phyloP scores from a whole-genome alignment of 2,329 filamentous ascomycete genomes.

The Nemania abortiva region DNA sequence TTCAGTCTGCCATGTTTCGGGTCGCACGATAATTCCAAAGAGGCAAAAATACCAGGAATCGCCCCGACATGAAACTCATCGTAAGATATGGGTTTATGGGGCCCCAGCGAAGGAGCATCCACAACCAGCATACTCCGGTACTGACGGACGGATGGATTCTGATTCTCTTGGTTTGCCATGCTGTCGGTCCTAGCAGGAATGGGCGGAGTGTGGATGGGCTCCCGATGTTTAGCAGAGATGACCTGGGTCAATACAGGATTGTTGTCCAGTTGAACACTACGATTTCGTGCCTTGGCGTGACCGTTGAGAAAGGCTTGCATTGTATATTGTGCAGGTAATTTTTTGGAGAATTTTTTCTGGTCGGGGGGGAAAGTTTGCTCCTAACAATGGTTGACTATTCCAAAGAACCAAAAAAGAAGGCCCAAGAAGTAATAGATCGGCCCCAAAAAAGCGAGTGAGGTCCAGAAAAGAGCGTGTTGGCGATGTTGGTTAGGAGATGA shows the following conservation, averaged over 20 bases:
- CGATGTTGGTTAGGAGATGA: constrained; percentile 41
- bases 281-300: constrained; percentile 60
- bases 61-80: constrained; percentile 59
- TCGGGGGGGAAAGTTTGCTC: constrained; percentile 50
- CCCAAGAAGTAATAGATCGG: constrained; percentile 64
- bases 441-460: constrained; percentile 51
- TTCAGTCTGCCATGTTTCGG: constrained; percentile 38
- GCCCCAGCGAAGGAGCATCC: constrained; percentile 61
- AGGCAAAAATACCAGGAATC: constrained; percentile 44
- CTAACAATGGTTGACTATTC: constrained; percentile 53
- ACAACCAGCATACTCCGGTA: constrained; percentile 68
- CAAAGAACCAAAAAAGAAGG: constrained; percentile 54
- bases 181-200: constrained; percentile 53
- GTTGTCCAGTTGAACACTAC: constrained; percentile 63
- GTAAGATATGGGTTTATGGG: constrained; percentile 59
- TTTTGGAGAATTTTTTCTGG: constrained; percentile 36
- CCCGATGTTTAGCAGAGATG: constrained; percentile 35
- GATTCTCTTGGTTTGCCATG: constrained; percentile 52
- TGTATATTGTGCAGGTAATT: constrained; percentile 50
- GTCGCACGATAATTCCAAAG: constrained; percentile 45
- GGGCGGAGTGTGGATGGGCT: constrained; percentile 44
- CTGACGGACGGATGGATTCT: constrained; percentile 51
- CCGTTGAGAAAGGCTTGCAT: constrained; percentile 60
- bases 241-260: constrained; percentile 36
- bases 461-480: constrained; percentile 46